These are phyloP conservation scores for Pythium aristosporum DNA, from an alignment of 352 stramenopile genomes.

Conservation along the genomic window DNA sequence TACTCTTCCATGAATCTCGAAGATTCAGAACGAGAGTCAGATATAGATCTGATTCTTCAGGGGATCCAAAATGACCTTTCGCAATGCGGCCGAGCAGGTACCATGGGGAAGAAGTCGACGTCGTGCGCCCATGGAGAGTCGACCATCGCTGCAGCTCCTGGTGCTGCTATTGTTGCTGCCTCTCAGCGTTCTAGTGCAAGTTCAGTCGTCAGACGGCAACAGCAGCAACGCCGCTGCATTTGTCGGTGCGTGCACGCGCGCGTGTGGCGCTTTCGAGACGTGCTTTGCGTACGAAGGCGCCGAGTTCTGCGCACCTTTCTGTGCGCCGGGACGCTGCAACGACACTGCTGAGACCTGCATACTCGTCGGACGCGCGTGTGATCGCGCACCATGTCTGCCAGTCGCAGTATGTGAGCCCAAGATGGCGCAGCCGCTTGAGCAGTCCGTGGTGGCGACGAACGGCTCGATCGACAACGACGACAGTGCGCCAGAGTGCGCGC, in stretches of 20 bases:
- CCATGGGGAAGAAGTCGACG: neutral
- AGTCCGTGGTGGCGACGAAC: neutral
- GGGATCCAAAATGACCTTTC: neutral
- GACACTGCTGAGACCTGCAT: constrained; percentile 38
- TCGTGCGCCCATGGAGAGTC: neutral
- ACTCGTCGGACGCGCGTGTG: constrained; percentile 38
- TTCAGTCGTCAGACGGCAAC: neutral
- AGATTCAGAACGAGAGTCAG: constrained; percentile 1
- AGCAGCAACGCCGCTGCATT: neutral
- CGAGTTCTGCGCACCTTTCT: constrained; percentile 47
- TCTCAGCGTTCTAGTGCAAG: neutral
- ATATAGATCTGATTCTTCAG: neutral
- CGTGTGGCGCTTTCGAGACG: constrained; percentile 38
- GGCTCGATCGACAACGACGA: neutral
- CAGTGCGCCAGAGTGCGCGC: constrained; percentile 25
- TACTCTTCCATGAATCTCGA: neutral
- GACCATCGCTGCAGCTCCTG: neutral
- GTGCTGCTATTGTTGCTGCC: neutral
- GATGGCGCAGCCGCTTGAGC: neutral
- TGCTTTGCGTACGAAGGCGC: constrained; percentile 46
- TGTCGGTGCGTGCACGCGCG: constrained; percentile 6
- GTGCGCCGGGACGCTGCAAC: constrained; percentile 40
- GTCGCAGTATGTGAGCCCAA: constrained; percentile 43
- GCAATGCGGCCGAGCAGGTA: neutral
- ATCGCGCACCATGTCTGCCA: constrained; percentile 41